Evolutionary conservation across 1,284 basidiomycete genomes (phyloP).

Genomic region (Coniferiporia weirii): DNA sequence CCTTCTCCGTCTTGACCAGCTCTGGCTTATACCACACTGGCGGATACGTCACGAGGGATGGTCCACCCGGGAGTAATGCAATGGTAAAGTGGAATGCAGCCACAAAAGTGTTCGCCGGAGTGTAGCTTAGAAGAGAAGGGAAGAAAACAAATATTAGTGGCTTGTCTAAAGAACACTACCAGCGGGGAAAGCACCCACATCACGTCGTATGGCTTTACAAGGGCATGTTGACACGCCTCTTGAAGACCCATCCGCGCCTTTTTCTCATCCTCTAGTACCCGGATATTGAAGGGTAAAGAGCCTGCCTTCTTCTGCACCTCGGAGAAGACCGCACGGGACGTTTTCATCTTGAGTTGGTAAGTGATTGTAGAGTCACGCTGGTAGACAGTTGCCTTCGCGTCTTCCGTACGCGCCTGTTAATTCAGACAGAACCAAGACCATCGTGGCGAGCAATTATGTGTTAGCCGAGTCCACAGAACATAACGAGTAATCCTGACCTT

Average conservation of each 20-base stretch:
- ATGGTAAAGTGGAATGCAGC: constrained; percentile 96
- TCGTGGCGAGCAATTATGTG: no score
- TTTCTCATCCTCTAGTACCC: constrained; percentile 92
- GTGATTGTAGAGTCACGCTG: constrained; percentile 84
- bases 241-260: constrained; percentile 91
- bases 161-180: not conserved
- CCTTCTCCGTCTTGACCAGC: constrained; percentile 84
- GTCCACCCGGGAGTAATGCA: constrained; percentile 81
- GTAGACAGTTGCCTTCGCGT: constrained; percentile 89
- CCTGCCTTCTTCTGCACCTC: constrained; percentile 98
- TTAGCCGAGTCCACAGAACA: no score
- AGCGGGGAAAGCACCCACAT: constrained; percentile 46
- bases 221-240: constrained; percentile 91
- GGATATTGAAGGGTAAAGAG: constrained; percentile 96
- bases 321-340: constrained; percentile 88
- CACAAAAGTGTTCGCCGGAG: constrained; percentile 74
- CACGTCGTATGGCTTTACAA: constrained; percentile 88
- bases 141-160: no score
- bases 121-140: constrained; percentile 48
- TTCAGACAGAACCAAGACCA: not conserved
- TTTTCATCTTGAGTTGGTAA: constrained; percentile 98
- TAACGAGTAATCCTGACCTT: constrained; percentile 49
- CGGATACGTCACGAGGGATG: constrained; percentile 78
- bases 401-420: constrained; percentile 70
- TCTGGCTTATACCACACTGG: constrained; percentile 92